These are phyloP conservation scores for Flaveria ramosissima DNA, from an alignment of 129 eudicot genomes.

Conservation along the genomic window DNA sequence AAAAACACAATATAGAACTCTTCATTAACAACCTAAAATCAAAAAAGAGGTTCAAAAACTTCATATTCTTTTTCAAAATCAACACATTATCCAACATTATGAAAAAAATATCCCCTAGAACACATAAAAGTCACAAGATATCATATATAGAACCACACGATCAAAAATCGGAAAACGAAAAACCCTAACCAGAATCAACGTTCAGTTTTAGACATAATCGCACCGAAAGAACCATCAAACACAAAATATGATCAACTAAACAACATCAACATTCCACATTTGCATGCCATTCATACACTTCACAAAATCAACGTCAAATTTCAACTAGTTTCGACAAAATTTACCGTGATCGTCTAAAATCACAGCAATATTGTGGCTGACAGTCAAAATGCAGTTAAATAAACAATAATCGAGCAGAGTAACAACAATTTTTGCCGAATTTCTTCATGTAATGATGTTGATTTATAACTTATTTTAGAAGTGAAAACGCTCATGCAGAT, in stretches of 20 bases:
- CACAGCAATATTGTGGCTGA: conserved; percentile 16
- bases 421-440: neutral
- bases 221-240: neutral
- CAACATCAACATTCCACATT: conserved; percentile 1
- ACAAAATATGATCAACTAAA: neutral
- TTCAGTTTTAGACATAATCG: neutral
- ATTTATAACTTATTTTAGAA: conserved; percentile 7
- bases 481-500: conserved; percentile 21
- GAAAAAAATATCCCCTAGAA: neutral
- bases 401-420: conserved; percentile 19
- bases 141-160: neutral
- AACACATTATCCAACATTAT: neutral
- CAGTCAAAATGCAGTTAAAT: conserved; percentile 14
- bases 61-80: neutral
- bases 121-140: neutral
- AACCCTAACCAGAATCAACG: conserved; percentile 21
- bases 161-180: conserved; percentile 7
- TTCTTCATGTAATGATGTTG: neutral
- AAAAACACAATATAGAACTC: neutral
- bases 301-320: conserved; percentile 1
- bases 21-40: neutral
- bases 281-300: conserved; percentile 1
- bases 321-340: conserved; percentile 2
- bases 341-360: conserved; percentile 20
- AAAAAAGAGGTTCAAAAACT: neutral